phyloP scores from a whole-genome alignment of 2,329 filamentous ascomycete species.

The Fusarium pseudonygamai region DNA sequence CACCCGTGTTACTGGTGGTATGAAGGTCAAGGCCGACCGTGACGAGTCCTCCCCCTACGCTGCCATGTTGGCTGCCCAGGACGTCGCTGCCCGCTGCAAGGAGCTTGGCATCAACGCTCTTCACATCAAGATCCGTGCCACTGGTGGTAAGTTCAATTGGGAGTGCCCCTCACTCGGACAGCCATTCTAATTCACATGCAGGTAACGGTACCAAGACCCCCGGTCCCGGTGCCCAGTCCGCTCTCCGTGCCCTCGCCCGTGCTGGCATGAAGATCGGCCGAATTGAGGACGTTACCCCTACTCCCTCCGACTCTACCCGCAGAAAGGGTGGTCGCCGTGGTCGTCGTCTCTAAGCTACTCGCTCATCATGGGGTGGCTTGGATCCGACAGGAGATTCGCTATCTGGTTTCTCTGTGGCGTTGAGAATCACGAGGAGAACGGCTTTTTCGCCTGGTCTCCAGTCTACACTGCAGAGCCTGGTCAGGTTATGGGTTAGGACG shows the following conservation, averaged over 20 bases:
- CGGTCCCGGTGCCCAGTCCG: constrained; percentile 98
- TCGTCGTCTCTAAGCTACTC: constrained; percentile 90
- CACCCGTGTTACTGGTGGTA: constrained; percentile 99
- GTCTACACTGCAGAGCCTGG: constrained; percentile 59
- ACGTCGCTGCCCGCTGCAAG: constrained; percentile 88
- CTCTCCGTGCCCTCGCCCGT: constrained; percentile 97
- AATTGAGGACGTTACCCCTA: constrained; percentile 99
- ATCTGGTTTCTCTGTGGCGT: constrained; percentile 68
- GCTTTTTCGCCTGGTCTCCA: constrained; percentile 72
- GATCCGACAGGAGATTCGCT: constrained; percentile 52
- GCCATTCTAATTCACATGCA: constrained; percentile 45
- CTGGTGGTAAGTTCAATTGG: constrained; percentile 76
- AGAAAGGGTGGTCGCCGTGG: constrained; percentile 99
- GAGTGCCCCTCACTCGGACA: background rate
- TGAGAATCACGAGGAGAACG: constrained; percentile 80
- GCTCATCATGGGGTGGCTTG: constrained; percentile 41
- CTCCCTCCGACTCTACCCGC: constrained; percentile 98
- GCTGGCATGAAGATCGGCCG: constrained; percentile 99
- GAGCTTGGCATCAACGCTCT: constrained; percentile 84
- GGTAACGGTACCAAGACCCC: constrained; percentile 99
- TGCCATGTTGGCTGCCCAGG: constrained; percentile 99
- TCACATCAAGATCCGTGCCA: constrained; percentile 99
- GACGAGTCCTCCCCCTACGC: constrained; percentile 99
- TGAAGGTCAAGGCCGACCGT: constrained; percentile 99
- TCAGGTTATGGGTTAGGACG: constrained; percentile 44